Base-by-base conservation (phyloP, 805 yeast genomes). In the Lipomyces yamadae region DNA sequence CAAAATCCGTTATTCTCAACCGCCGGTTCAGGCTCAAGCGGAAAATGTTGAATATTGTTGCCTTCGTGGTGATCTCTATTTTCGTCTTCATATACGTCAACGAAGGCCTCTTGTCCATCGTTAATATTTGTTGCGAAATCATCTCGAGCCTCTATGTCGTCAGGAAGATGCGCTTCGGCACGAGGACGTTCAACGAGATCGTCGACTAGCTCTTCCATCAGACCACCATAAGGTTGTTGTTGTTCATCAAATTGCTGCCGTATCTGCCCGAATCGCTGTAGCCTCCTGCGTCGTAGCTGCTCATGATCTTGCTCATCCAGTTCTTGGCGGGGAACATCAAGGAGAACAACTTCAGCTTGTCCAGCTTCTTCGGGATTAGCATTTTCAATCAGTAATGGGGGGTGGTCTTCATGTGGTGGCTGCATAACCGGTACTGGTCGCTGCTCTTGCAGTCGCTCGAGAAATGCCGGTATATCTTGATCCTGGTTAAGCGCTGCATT, bases 401-500 rank as follows among this genome's bases (percentile, higher is more conserved):
- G 55, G 8, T n/a, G 24, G 24, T n/a, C 48, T 13, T 34, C 33
- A 15, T 39, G 48, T 33, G 15, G 54, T 32, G 34, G 54, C 29
- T 64, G 61, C 30, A 48, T 52, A 18, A 50, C 34, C 34, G 55
- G 58, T 35, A 4, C 39, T 18, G 24, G 52, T n/a, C 15, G 35
- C 35, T n/a, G 37, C 30, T 60, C 57, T 30, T 55, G 54, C 4
- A 30, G 42, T 6, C 54, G 39, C 8, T 30, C 59, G 3, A 53
- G 29, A 32, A 35, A 29, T 24, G 18, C 45, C 37, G 39, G 62
- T 24, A 54, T 34, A n/a, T 62, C 70, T 2, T 61, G 39, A 10
- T 67, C 66, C n/a, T 56, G 52, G 18, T 60, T 61, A 29, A 64
- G 59, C 3, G 69, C 74, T 5, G 72, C 75, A 64, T 74, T 75